Percentiles rank a stretch among this genome's conserved stretches.
Evolutionary conservation across 805 yeast genomes (phyloP).

Genomic region (Candida bentonensis): DNA sequence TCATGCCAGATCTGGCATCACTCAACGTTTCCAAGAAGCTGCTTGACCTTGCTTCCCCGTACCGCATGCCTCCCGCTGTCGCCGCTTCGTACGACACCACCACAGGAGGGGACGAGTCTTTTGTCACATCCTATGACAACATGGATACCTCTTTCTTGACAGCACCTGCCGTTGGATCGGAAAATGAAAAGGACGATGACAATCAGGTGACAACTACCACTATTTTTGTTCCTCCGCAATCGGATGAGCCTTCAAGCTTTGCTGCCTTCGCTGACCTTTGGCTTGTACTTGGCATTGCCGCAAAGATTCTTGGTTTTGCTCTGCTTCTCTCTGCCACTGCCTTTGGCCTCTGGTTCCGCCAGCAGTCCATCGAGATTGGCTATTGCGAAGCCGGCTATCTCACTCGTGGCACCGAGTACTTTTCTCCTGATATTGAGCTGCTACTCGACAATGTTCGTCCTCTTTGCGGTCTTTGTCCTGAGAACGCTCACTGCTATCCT

Average conservation of each 20-base stretch:
- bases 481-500: conserved; percentile 60
- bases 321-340: neutral
- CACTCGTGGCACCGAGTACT: neutral
- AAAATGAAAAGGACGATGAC: neutral
- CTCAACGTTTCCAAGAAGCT: neutral
- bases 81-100: neutral
- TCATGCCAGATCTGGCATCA: neutral
- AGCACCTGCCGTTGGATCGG: neutral
- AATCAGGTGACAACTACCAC: neutral
- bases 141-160: neutral
- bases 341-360: neutral
- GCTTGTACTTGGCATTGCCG: neutral
- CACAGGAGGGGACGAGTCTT: neutral
- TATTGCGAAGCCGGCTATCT: neutral
- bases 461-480: conserved; percentile 64
- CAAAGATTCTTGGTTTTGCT: neutral
- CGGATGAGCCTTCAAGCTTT: neutral
- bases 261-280: neutral
- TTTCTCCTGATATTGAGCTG: conserved; percentile 1
- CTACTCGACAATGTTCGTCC: conserved; percentile 40
- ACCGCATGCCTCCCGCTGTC: neutral
- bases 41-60: neutral
- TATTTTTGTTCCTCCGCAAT: neutral
- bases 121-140: neutral
- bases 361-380: conserved; percentile 1